Evolutionary conservation across 2,329 filamentous ascomycete genomes (phyloP).

Genomic region (Aspergillus pseudonomiae): DNA sequence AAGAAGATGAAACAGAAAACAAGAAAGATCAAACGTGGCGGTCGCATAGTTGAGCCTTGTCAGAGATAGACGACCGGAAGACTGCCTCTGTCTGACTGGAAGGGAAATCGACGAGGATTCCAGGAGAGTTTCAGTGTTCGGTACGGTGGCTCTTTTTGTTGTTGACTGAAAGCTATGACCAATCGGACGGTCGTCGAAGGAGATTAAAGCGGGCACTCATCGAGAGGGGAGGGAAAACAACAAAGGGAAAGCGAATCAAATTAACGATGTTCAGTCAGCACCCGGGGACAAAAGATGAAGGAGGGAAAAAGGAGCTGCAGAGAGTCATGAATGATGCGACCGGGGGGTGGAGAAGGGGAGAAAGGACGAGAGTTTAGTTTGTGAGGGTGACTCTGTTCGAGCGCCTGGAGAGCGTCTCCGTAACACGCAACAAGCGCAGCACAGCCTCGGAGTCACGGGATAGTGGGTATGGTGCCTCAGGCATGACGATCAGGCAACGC

Average conservation of each 20-base stretch:
- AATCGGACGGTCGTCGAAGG: conserved; percentile 37
- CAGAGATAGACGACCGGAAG: conserved; percentile 1
- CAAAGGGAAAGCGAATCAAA: conserved; percentile 15
- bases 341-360: conserved; percentile 1
- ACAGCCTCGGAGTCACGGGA: conserved; percentile 23
- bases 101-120: not conserved
- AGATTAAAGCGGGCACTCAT: conserved; percentile 36
- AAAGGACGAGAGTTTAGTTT: not conserved
- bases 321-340: conserved; percentile 9
- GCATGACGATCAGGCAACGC: conserved; percentile 14
- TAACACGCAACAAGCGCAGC: not conserved
- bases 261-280: not conserved
- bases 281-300: conserved; percentile 2
- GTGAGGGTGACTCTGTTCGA: not conserved
- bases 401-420: not conserved
- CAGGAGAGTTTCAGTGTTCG: conserved; percentile 1
- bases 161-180: conserved; percentile 29
- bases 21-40: conserved; percentile 50
- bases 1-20: conserved; percentile 52
- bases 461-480: conserved; percentile 9
- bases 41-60: conserved; percentile 44
- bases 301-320: conserved; percentile 2
- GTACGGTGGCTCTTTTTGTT: not conserved
- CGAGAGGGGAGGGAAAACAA: conserved; percentile 27
- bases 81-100: conserved; percentile 12